A percentile compares a stretch with the other conserved stretches of the same genome.
Conservation (phyloP, 352 stramenopile species). For the Pythium plurisporium region DNA sequence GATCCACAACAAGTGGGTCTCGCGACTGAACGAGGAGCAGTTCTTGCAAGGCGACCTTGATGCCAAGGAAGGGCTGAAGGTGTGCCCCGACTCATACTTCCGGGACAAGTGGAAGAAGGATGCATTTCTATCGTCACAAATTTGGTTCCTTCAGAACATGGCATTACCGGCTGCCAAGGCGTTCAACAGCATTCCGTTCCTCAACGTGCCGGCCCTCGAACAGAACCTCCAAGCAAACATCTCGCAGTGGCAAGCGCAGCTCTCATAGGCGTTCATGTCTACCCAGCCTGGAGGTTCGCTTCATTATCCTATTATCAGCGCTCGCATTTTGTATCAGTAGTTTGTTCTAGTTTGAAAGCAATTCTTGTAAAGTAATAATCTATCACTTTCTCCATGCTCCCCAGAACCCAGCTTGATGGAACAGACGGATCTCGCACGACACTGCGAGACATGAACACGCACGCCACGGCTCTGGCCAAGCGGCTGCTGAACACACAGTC, state of each 20-base stretch:
- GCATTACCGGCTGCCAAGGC: conserved; percentile 47
- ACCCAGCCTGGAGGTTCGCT: neutral
- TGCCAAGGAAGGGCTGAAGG: conserved; percentile 26
- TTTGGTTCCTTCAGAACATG: conserved; percentile 57
- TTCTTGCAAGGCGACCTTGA: conserved; percentile 71
- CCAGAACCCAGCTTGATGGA: neutral
- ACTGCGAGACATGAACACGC: conserved; percentile 6
- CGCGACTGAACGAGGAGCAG: conserved; percentile 63
- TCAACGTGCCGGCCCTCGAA: conserved; percentile 50
- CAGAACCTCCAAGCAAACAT: conserved; percentile 61
- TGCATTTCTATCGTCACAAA: conserved; percentile 49
- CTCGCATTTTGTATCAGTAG: conserved; percentile 16
- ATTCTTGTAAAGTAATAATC: conserved; percentile 23
- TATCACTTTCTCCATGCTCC: neutral
- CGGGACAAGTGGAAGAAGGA: conserved; percentile 44
- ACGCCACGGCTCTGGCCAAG: neutral
- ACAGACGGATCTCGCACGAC: no score
- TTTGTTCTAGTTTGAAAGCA: neutral
- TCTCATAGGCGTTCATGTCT: neutral
- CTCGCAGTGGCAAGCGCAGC: conserved; percentile 39
- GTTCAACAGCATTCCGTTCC: conserved; percentile 60
- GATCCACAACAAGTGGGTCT: conserved; percentile 74
- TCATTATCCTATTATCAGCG: no score
- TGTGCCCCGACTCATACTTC: conserved; percentile 52
- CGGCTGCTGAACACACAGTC: no score